Percentiles rank a stretch among this genome's conserved stretches.
Conservation (phyloP, 176 grass and related monocot genomes). For the Saccharum officinarum region DNA sequence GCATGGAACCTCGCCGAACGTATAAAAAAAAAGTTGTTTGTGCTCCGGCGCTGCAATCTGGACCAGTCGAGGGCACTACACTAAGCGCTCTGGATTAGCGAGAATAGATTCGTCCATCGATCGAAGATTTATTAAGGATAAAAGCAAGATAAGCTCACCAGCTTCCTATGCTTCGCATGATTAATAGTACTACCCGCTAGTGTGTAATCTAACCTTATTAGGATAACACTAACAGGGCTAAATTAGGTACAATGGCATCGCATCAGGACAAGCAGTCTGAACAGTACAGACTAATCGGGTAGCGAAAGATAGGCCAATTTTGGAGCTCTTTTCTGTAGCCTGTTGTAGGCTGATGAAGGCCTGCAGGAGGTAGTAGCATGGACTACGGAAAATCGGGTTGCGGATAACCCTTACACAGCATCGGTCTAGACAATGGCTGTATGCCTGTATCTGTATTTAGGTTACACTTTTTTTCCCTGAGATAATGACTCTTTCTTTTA, state of each 20-base stretch:
- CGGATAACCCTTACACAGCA: neutral
- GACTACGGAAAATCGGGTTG: neutral
- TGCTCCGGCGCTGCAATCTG: constrained; percentile 35
- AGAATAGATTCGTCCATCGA: constrained; percentile 27
- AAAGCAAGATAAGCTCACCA: constrained; percentile 38
- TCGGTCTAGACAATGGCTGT: neutral
- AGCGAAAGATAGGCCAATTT: neutral
- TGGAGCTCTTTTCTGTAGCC: neutral
- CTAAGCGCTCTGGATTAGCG: constrained; percentile 17
- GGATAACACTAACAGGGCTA: neutral
- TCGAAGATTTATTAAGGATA: neutral
- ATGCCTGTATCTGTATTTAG: neutral
- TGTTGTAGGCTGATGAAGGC: neutral
- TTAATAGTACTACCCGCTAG: neutral
- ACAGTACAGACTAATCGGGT: neutral
- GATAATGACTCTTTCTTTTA: constrained; percentile 12
- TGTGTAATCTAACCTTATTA: constrained; percentile 8
- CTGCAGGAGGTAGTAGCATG: too few species aligned
- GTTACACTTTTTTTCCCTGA: neutral
- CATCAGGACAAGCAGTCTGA: neutral
- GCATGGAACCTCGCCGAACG: constrained; percentile 27
- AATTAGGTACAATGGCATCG: neutral
- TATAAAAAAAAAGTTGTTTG: neutral
- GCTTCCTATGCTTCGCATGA: constrained; percentile 11
- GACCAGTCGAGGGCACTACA: constrained; percentile 35